A percentile compares a stretch with the other conserved stretches of the same genome.
Conservation (phyloP, 495 filamentous ascomycete genomes). For the Aspergillus affinis region DNA sequence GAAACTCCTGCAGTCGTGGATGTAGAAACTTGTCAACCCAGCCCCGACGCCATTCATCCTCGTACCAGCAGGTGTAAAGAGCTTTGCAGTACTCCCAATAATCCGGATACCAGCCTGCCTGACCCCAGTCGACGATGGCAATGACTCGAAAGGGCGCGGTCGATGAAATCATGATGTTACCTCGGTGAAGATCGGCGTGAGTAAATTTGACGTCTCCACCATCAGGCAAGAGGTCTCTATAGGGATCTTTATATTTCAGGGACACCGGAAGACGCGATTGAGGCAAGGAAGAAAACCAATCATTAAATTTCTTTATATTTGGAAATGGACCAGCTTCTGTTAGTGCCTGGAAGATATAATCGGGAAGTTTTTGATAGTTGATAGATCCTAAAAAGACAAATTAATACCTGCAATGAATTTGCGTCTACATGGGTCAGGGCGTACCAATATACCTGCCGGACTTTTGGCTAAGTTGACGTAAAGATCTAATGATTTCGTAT, state of each 20-base stretch:
- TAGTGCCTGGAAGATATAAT: slow-evolving; percentile 32
- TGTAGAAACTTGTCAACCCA: slow-evolving; percentile 30
- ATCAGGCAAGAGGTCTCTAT: slow-evolving; percentile 39
- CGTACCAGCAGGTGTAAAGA: slow-evolving; percentile 29
- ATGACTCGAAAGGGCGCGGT: slow-evolving; percentile 28
- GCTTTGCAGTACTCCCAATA: slow-evolving; percentile 49
- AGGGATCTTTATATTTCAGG: slow-evolving; percentile 35
- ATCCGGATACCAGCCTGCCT: slow-evolving; percentile 42
- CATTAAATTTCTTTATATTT: slow-evolving; percentile 42
- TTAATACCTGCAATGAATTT: slow-evolving; percentile 2
- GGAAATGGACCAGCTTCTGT: slow-evolving; percentile 37
- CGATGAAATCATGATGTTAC: slow-evolving; percentile 40
- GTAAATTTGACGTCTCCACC: slow-evolving; percentile 34
- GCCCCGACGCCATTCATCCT: slow-evolving; percentile 29
- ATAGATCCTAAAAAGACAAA: slow-evolving; percentile 30
- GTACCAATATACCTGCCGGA: slow-evolving; percentile 33
- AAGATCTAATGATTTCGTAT: slow-evolving; percentile 22
- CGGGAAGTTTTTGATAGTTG: slow-evolving; percentile 25
- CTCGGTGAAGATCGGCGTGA: slow-evolving; percentile 43
- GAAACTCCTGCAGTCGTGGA: slow-evolving; percentile 22
- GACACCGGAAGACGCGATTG: slow-evolving; percentile 23
- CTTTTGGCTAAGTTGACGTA: slow-evolving; percentile 36
- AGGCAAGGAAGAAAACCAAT: slow-evolving; percentile 37
- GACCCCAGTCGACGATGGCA: slow-evolving; percentile 40
- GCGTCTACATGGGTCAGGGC: background rate